A percentile compares a stretch with the other conserved stretches of the same genome.
These are phyloP conservation scores for Mortierella hygrophila DNA, from an alignment of 192 early-diverging fungal genomes.

Conservation along the genomic window DNA sequence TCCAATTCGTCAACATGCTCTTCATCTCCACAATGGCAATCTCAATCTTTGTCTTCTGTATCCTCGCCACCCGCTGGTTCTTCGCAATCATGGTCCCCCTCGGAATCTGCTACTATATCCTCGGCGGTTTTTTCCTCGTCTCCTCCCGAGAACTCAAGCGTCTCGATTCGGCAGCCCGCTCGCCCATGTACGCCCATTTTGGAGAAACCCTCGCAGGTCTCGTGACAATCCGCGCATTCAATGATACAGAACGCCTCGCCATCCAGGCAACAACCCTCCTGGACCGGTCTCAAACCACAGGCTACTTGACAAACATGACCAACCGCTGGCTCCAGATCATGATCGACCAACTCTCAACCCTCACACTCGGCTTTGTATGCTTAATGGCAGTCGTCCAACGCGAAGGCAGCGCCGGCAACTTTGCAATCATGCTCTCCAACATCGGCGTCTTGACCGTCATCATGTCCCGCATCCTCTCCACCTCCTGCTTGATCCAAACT, in stretches of 20 bases:
- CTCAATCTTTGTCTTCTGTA: slow-evolving; percentile 29
- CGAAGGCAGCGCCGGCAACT: slow-evolving; percentile 55
- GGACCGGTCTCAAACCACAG: slow-evolving; percentile 80
- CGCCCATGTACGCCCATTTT: slow-evolving; percentile 77
- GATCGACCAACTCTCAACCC: slow-evolving; percentile 79
- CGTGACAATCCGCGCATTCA: slow-evolving; percentile 76
- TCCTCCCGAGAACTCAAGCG: slow-evolving; percentile 82
- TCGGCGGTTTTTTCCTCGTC: slow-evolving; percentile 66
- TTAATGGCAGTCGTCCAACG: slow-evolving; percentile 77
- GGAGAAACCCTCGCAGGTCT: slow-evolving; percentile 70
- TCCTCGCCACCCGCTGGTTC: slow-evolving; percentile 51
- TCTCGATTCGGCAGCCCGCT: slow-evolving; percentile 79
- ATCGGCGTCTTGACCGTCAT: slow-evolving; percentile 77
- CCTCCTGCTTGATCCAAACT: slow-evolving; percentile 80
- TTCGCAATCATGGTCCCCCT: slow-evolving; percentile 36
- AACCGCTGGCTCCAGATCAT: slow-evolving; percentile 79
- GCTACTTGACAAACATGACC: slow-evolving; percentile 75
- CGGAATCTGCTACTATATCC: slow-evolving; percentile 28
- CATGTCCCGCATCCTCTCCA: slow-evolving; percentile 83
- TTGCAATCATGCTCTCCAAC: slow-evolving; percentile 71
- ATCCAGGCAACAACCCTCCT: slow-evolving; percentile 71
- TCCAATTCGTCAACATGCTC: slow-evolving; percentile 34
- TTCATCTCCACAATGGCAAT: slow-evolving; percentile 25
- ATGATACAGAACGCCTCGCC: slow-evolving; percentile 75
- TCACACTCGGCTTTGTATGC: slow-evolving; percentile 80